A percentile compares a stretch with the other conserved stretches of the same genome.
phyloP scores from a whole-genome alignment of 169 alveolate genomes.

The Miamiensis avidus region DNA sequence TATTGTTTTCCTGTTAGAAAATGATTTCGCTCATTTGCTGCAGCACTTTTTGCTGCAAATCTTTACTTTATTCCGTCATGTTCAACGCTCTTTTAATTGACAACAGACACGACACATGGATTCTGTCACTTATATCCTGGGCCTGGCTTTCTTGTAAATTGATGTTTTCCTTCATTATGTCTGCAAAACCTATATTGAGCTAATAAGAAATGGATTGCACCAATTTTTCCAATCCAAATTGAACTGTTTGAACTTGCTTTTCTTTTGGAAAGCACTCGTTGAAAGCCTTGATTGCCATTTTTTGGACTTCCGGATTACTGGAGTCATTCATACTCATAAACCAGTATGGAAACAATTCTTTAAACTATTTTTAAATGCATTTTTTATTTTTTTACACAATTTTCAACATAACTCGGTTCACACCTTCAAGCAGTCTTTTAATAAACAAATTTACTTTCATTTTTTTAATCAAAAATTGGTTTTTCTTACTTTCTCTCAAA shows the following conservation, averaged over 20 bases:
- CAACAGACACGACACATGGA: constrained; percentile 1
- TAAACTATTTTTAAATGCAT: constrained; percentile 7
- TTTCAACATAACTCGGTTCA: constrained; percentile 3
- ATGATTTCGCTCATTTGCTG: background rate
- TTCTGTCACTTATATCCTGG: constrained; percentile 12
- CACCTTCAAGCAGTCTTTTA: constrained; percentile 16
- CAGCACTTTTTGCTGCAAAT: background rate
- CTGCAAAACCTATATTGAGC: background rate
- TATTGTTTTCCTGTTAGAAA: background rate
- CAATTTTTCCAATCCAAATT: background rate
- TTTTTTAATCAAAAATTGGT: no score
- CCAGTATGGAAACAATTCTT: constrained; percentile 13
- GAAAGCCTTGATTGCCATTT: constrained; percentile 3
- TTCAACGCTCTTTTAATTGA: constrained; percentile 1
- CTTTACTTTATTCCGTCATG: background rate
- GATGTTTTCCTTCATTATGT: constrained; percentile 8
- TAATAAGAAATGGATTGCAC: background rate
- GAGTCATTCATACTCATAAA: constrained; percentile 15
- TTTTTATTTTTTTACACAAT: constrained; percentile 14
- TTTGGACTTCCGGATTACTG: background rate
- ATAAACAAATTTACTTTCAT: no score
- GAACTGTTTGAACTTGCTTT: constrained; percentile 1
- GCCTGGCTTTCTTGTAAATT: constrained; percentile 14
- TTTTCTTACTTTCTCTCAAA: background rate
- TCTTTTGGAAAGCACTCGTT: constrained; percentile 7